A percentile compares a stretch with the other conserved stretches of the same genome.
These are phyloP conservation scores for Asterella californica DNA, from an alignment of 225 moss, liverwort and hornwort species.

Conservation along the genomic window DNA sequence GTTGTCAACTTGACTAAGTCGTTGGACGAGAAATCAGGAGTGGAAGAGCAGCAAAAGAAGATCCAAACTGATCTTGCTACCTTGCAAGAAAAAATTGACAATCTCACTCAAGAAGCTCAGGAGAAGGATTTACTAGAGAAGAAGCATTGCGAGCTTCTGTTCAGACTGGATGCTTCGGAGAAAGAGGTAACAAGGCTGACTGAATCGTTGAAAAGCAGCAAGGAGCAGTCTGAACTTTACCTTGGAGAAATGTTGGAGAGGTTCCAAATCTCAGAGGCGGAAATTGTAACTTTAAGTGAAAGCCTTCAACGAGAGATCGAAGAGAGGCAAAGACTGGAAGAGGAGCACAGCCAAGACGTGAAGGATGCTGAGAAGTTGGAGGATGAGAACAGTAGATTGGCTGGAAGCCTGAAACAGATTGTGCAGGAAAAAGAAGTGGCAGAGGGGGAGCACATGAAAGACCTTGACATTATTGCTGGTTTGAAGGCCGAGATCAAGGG, in stretches of 20 bases:
- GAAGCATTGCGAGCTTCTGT: conserved; percentile 23
- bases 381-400: not conserved
- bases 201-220: conserved; percentile 10
- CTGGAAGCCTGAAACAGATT: conserved; percentile 1
- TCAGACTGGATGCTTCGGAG: conserved; percentile 27
- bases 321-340: conserved; percentile 4
- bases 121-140: conserved; percentile 28
- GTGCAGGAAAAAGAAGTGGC: not conserved
- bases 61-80: conserved; percentile 16
- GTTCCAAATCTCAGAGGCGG: conserved; percentile 18
- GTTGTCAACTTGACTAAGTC: conserved; percentile 20
- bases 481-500: not conserved
- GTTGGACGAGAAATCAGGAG: conserved; percentile 26
- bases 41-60: conserved; percentile 18
- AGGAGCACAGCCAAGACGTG: not conserved
- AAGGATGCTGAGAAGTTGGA: not conserved
- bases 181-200: conserved; percentile 28
- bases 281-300: conserved; percentile 13
- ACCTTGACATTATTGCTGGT: not conserved
- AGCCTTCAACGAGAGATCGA: conserved; percentile 23
- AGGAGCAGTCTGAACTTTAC: conserved; percentile 29
- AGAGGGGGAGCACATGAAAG: conserved; percentile 7
- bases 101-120: conserved; percentile 21
- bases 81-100: conserved; percentile 16
- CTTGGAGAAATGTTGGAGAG: conserved; percentile 24